Percentiles rank a stretch among this genome's conserved stretches.
phyloP scores from a whole-genome alignment of 208 protist species.

The Crithidia fasciculata region DNA sequence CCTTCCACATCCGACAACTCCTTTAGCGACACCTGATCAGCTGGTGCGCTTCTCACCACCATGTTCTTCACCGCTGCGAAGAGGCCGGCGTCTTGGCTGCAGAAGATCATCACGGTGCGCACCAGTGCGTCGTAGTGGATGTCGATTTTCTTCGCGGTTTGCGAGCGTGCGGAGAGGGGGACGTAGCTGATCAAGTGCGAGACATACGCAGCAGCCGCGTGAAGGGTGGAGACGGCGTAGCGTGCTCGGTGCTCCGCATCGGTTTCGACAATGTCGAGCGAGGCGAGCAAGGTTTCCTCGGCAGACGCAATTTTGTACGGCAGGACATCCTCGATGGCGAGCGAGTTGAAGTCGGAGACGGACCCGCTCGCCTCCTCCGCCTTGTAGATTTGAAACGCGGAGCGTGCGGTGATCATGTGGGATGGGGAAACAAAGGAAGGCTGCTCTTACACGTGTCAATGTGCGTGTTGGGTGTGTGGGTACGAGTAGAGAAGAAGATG shows the following conservation, averaged over 20 bases:
- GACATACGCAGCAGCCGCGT: constrained; percentile 59
- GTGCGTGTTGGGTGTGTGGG: background rate
- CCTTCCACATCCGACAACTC: constrained; percentile 52
- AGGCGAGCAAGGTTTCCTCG: constrained; percentile 65
- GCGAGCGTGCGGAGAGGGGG: constrained; percentile 55
- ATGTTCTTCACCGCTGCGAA: constrained; percentile 44
- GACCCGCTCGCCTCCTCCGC: constrained; percentile 32
- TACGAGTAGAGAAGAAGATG: background rate
- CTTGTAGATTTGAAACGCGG: constrained; percentile 85
- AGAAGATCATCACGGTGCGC: constrained; percentile 49
- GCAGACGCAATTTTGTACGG: constrained; percentile 76
- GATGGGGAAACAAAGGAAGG: no score
- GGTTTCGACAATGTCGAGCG: constrained; percentile 56
- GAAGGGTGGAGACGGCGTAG: constrained; percentile 67
- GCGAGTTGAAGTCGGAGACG: constrained; percentile 59
- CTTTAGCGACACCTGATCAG: constrained; percentile 37
- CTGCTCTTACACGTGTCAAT: background rate
- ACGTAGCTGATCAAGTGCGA: constrained; percentile 62
- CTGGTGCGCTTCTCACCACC: constrained; percentile 20
- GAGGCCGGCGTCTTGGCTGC: constrained; percentile 25
- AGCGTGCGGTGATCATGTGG: constrained; percentile 63
- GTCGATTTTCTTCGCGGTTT: constrained; percentile 36
- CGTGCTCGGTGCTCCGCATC: constrained; percentile 30
- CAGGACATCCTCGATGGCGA: constrained; percentile 60
- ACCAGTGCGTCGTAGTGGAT: constrained; percentile 61